Conservation (phyloP, 306 rosid species). For the Castanea crenata region DNA sequence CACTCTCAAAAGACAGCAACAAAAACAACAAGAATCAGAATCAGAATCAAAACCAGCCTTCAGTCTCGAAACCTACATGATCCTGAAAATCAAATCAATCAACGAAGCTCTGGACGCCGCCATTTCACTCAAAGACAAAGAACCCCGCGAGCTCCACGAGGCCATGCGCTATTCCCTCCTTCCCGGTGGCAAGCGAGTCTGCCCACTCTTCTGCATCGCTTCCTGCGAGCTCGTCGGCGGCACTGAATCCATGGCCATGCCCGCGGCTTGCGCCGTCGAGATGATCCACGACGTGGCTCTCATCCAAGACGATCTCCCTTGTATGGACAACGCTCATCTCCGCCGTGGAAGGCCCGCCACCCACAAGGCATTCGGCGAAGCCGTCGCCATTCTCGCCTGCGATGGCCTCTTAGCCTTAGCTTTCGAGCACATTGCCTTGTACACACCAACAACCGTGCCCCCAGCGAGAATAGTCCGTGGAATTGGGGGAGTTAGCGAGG, state of each 20-base stretch:
- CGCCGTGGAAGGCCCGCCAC: constrained; percentile 69
- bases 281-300: constrained; percentile 83
- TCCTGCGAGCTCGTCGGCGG: constrained; percentile 77
- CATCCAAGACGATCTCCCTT: constrained; percentile 75
- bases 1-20: constrained; percentile 7
- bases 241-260: constrained; percentile 36
- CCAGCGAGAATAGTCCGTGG: constrained; percentile 43
- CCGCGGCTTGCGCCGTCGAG: constrained; percentile 72
- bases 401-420: constrained; percentile 61
- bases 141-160: constrained; percentile 56
- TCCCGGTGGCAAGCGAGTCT: constrained; percentile 71
- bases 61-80: constrained; percentile 57
- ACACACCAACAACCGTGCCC: constrained; percentile 31
- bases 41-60: constrained; percentile 7
- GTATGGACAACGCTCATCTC: constrained; percentile 81
- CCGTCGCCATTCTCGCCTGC: constrained; percentile 61
- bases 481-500: constrained; percentile 45
- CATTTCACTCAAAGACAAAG: constrained; percentile 33
- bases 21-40: neutral
- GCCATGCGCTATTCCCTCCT: constrained; percentile 80
- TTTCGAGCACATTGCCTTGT: constrained; percentile 51
- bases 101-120: constrained; percentile 60
- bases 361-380: constrained; percentile 73
- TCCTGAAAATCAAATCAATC: constrained; percentile 40
- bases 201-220: constrained; percentile 62